These are phyloP conservation scores for Decorospora gaudefroyi DNA, from an alignment of 2,329 filamentous ascomycete genomes.

Conservation along the genomic window DNA sequence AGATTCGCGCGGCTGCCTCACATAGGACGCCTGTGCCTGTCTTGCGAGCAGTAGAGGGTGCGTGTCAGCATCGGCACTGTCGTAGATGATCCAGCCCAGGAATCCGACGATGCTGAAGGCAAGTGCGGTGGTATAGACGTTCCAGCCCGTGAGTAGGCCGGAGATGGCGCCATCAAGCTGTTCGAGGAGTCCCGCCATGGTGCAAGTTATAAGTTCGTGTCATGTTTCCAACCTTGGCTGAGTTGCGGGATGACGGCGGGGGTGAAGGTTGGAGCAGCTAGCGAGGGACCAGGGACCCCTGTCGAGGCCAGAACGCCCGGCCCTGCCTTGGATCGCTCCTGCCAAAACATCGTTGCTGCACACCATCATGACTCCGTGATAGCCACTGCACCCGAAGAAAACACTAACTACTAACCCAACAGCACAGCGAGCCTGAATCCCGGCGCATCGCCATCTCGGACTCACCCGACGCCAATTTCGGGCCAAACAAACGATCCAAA, in stretches of 20 bases:
- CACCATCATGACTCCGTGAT: constrained; percentile 1
- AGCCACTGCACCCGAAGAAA: background rate
- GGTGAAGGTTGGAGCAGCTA: constrained; percentile 8
- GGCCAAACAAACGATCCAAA: constrained; percentile 11
- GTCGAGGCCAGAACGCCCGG: constrained; percentile 1
- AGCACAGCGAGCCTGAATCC: constrained; percentile 12
- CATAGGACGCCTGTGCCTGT: constrained; percentile 76
- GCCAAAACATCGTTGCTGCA: constrained; percentile 20
- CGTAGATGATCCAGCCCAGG: constrained; percentile 71
- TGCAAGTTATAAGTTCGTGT: constrained; percentile 19
- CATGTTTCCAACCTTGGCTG: no score
- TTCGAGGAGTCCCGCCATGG: constrained; percentile 58
- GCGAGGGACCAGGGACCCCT: constrained; percentile 10
- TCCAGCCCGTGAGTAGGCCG: constrained; percentile 76
- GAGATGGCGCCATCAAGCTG: constrained; percentile 73
- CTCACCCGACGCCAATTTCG: constrained; percentile 2
- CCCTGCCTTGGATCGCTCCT: constrained; percentile 7
- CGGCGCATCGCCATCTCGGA: background rate
- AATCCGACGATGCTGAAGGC: constrained; percentile 68
- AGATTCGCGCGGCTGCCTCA: constrained; percentile 83
- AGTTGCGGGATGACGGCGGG: constrained; percentile 17
- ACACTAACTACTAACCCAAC: constrained; percentile 32
- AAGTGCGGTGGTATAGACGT: constrained; percentile 75
- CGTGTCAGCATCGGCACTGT: constrained; percentile 79
- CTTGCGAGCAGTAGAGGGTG: constrained; percentile 89